Percentiles rank a stretch among this genome's conserved stretches.
These are phyloP conservation scores for Solanum tacnaense DNA, from an alignment of 257 asterid species.

Conservation along the genomic window DNA sequence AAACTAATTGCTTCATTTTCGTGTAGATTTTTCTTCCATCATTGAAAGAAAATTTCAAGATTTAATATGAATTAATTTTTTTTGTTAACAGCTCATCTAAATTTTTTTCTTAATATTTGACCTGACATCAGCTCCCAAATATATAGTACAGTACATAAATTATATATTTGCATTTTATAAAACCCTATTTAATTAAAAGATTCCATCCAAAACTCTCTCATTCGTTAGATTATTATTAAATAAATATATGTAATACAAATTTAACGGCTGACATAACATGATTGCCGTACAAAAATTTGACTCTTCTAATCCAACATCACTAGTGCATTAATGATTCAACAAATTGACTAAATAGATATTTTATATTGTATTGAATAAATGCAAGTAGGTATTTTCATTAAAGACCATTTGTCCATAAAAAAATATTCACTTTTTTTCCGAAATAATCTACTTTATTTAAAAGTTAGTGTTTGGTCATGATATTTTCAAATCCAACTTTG, in stretches of 20 bases:
- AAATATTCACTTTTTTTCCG: not conserved
- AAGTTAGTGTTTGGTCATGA: not conserved
- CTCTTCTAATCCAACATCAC: not conserved
- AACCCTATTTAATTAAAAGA: not conserved
- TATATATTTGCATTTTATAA: not conserved
- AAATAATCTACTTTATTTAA: too few relatives aligned
- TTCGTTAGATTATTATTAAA: not conserved
- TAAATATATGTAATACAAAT: not conserved
- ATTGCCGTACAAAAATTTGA: not conserved
- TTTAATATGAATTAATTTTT: not conserved
- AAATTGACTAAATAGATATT: not conserved
- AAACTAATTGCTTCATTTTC: not conserved
- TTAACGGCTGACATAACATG: not conserved
- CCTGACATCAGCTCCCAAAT: not conserved
- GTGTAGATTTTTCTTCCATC: not conserved
- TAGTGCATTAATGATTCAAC: not conserved
- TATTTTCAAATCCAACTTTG: too few relatives aligned
- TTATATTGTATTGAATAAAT: not conserved
- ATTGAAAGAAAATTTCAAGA: not conserved
- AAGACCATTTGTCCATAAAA: not conserved
- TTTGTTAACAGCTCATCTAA: not conserved
- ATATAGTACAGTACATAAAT: not conserved
- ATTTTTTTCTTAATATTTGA: not conserved
- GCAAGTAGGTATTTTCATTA: not conserved
- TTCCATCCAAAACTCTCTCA: not conserved